These are phyloP conservation scores for Sequoia sempervirens DNA, from an alignment of 75 land plant species.

Conservation along the genomic window DNA sequence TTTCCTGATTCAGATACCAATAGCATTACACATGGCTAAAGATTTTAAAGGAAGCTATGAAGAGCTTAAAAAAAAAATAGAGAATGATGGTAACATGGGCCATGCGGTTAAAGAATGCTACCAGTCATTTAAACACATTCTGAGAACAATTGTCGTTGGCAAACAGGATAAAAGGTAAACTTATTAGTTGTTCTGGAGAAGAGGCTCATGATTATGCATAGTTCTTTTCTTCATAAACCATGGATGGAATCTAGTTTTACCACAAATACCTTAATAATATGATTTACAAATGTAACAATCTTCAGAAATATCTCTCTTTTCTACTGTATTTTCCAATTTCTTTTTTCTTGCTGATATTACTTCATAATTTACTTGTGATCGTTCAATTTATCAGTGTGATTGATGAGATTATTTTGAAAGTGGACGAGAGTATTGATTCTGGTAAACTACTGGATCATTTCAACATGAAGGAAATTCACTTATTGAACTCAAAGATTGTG, in stretches of 20 bases:
- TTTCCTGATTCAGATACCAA: constrained; percentile 54
- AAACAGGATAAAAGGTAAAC: constrained; percentile 56
- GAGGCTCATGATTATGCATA: not conserved
- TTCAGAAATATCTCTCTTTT: not conserved
- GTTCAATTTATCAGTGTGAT: constrained; percentile 63
- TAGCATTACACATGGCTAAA: constrained; percentile 85
- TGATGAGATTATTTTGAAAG: constrained; percentile 43
- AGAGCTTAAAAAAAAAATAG: constrained; percentile 64
- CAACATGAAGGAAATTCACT: constrained; percentile 70
- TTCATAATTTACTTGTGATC: not conserved
- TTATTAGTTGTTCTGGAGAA: constrained; percentile 14
- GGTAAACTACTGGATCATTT: constrained; percentile 37
- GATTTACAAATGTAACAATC: not conserved
- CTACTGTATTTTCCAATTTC: not conserved
- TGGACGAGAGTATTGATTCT: constrained; percentile 42
- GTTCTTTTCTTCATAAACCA: not conserved
- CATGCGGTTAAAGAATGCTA: constrained; percentile 81
- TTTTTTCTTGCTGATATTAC: not conserved
- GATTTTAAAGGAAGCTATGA: constrained; percentile 54
- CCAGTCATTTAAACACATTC: constrained; percentile 54
- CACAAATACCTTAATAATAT: not conserved
- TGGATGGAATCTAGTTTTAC: not conserved
- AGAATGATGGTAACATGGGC: constrained; percentile 60
- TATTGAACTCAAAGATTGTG: constrained; percentile 55
- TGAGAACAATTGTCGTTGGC: constrained; percentile 49